phyloP scores from a whole-genome alignment of 78 protist genomes.

The Cavenderia fasciculata region DNA sequence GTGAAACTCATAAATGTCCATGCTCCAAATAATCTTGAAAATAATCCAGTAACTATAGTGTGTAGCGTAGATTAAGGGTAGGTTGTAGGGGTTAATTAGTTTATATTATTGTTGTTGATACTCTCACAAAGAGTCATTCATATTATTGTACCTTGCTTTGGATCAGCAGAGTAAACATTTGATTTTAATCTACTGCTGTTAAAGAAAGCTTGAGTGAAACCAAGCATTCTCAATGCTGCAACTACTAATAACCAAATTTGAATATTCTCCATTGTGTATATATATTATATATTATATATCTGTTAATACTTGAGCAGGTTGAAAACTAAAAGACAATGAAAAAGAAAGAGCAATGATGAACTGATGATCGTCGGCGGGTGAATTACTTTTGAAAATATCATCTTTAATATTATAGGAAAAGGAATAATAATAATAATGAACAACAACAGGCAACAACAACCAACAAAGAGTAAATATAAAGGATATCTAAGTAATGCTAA shows the following conservation, averaged over 20 bases:
- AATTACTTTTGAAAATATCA: no score
- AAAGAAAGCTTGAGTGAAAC: constrained; percentile 54
- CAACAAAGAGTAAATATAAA: no score
- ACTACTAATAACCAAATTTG: constrained; percentile 65
- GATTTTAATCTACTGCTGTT: constrained; percentile 34
- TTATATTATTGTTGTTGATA: background rate
- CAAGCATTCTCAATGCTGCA: constrained; percentile 45
- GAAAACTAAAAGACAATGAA: no score
- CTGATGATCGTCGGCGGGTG: no score
- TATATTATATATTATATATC: background rate
- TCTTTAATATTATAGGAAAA: no score
- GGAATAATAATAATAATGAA: no score
- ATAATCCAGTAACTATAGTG: constrained; percentile 18
- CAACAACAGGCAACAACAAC: no score
- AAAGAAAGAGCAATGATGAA: no score
- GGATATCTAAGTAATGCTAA: no score
- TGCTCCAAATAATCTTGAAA: constrained; percentile 49
- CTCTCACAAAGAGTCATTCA: background rate
- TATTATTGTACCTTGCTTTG: constrained; percentile 20
- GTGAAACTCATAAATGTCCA: constrained; percentile 72
- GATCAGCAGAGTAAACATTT: constrained; percentile 61
- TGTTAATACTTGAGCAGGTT: background rate
- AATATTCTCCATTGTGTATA: constrained; percentile 45
- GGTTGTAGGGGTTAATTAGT: background rate
- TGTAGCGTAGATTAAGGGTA: background rate